Evolutionary conservation across 2,329 filamentous ascomycete genomes (phyloP).

Genomic region (Pyrenochaeta sp.): DNA sequence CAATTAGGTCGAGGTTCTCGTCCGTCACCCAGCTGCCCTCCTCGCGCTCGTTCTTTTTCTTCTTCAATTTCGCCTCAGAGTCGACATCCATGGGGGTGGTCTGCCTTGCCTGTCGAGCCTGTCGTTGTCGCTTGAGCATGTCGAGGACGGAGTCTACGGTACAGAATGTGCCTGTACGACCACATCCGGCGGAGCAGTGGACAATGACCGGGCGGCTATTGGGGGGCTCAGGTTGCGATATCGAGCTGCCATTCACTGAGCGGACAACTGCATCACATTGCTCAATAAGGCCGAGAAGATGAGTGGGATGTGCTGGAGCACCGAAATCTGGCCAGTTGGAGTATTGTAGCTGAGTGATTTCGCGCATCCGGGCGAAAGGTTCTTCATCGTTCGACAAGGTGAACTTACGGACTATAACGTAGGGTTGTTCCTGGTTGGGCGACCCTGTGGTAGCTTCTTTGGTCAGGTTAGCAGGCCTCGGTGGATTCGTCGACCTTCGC

Average conservation of each 20-base stretch:
- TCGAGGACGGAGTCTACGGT: conserved; percentile 96
- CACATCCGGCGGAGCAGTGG: conserved; percentile 95
- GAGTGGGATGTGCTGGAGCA: conserved; percentile 84
- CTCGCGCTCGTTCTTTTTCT: conserved; percentile 36
- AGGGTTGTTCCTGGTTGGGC: conserved; percentile 67
- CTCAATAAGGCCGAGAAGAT: conserved; percentile 89
- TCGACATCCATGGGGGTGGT: conserved; percentile 55
- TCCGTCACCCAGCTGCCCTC: conserved; percentile 73
- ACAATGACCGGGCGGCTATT: conserved; percentile 79
- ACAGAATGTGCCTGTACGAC: conserved; percentile 94
- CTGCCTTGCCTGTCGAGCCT: conserved; percentile 46
- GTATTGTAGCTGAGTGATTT: conserved; percentile 95
- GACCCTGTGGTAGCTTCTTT: conserved; percentile 35
- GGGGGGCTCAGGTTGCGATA: conserved; percentile 64
- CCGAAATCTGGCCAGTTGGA: conserved; percentile 98
- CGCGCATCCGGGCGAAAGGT: conserved; percentile 85
- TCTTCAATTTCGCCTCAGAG: conserved; percentile 25
- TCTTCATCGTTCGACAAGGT: conserved; percentile 77
- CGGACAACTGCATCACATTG: conserved; percentile 78
- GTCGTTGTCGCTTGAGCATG: conserved; percentile 88
- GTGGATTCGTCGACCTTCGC: conserved; percentile 46
- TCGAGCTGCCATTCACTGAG: conserved; percentile 56
- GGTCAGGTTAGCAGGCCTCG: conserved; percentile 37
- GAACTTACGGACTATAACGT: conserved; percentile 87
- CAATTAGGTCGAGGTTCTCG: conserved; percentile 79